Conservation (phyloP, 2,329 filamentous ascomycete genomes). For the Calonectria henricotiae region DNA sequence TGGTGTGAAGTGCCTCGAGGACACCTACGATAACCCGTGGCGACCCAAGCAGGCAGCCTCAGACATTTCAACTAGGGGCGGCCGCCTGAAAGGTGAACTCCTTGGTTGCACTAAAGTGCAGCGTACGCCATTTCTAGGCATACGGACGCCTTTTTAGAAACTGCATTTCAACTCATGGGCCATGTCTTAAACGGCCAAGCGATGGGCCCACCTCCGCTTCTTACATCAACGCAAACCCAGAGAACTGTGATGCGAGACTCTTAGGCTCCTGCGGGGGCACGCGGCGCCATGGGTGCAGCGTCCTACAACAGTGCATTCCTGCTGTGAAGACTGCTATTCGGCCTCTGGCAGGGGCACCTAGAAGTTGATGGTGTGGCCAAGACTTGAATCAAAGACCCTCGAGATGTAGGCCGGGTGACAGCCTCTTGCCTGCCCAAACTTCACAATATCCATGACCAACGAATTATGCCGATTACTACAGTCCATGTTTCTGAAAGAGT, state of each 20-base stretch:
- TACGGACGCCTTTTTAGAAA: conserved; percentile 6
- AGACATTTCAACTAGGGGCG: conserved; percentile 31
- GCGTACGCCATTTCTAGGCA: conserved; percentile 29
- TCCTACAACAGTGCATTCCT: conserved; percentile 39
- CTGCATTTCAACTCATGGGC: conserved; percentile 10
- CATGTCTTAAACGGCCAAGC: conserved; percentile 30
- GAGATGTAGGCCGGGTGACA: conserved; percentile 34
- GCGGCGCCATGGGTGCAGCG: conserved; percentile 33
- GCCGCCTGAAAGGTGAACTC: conserved; percentile 32
- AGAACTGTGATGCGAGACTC: conserved; percentile 32
- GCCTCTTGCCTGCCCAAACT: conserved; percentile 24
- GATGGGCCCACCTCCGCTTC: conserved; percentile 27
- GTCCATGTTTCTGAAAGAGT: conserved; percentile 35
- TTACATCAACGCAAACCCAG: conserved; percentile 38
- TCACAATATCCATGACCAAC: conserved; percentile 16
- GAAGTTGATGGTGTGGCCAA: conserved; percentile 39
- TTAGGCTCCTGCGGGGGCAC: conserved; percentile 32
- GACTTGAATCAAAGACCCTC: conserved; percentile 29
- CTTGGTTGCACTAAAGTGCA: conserved; percentile 29
- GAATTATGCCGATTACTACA: conserved; percentile 40
- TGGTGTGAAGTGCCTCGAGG: conserved; percentile 37
- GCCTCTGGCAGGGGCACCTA: conserved; percentile 36
- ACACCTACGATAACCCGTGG: conserved; percentile 27
- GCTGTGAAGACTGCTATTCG: conserved; percentile 25
- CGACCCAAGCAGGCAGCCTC: conserved; percentile 33